Base-by-base conservation (phyloP, 129 eudicot genomes). In the Escallonia rubra region DNA sequence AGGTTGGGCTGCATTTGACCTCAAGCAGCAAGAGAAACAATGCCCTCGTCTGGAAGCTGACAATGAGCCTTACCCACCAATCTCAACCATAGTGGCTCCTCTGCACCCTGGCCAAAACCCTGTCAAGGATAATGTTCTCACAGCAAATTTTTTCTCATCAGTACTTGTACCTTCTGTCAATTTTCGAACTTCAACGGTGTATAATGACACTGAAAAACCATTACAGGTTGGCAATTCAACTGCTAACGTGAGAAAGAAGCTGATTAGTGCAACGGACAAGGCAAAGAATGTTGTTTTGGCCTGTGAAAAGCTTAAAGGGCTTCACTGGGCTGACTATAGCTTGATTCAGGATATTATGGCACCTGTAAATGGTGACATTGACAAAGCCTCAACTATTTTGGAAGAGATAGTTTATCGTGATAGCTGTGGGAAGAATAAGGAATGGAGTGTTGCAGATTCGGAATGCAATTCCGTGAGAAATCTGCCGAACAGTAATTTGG, bases 1-100 rank as follows among this genome's bases (percentile, higher is more conserved):
- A 44, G 99, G 99, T 43, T 94, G 99, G 99, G 87, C 95, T 63
- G 97, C 95, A 63, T 89, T 84, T 83, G 84, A 85, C 74, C 88
- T 73, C 54, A 76, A 89, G 52, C 92, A 80, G 54, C 74, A 69
- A 73, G 81, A 70, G 49, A 78, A 76, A 50, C 59, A 69, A 60
- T 77, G 76, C 51, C 51, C 50, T 9, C 58, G 63, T 45, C 45
- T 51, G 6, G 82, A 68, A 69, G 56, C 67, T 52, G 67, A 64
- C 34, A 51, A 57, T 45, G 93, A 89, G 64, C 79, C 83, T 54
- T 94, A 70, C 73, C 99, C 96, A 39, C 72, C 85, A 41, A 72
- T 94, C 14, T 68, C 87, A 6, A 80, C 57, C 82, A 70, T 69
- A 40, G 61, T 43, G 55, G 10, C 56, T 50, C 61, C 83, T 56